phyloP scores from a whole-genome alignment of 805 yeast genomes.

The Ogataea pini region DNA sequence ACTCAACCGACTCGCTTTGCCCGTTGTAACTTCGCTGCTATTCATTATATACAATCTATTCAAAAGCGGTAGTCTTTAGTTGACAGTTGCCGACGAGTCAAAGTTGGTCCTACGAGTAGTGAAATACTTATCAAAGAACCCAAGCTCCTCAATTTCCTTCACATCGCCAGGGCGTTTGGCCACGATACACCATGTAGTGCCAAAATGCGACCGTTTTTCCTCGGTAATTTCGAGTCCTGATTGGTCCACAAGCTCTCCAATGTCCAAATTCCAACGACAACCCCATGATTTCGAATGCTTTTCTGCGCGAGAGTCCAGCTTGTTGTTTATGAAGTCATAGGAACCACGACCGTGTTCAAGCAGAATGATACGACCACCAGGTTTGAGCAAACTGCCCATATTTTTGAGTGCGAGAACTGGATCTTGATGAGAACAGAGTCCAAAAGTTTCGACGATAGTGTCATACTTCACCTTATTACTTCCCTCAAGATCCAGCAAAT shows the following conservation, averaged over 20 bases:
- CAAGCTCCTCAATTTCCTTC: constrained; percentile 46
- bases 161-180: constrained; percentile 75
- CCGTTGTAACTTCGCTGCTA: too few relatives aligned
- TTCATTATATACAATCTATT: too few relatives aligned
- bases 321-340: constrained; percentile 73
- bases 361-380: constrained; percentile 85
- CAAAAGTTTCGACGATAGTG: constrained; percentile 91
- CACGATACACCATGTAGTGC: constrained; percentile 86
- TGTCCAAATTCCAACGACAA: constrained; percentile 95
- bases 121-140: constrained; percentile 52
- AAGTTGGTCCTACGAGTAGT: constrained; percentile 34
- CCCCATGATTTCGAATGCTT: constrained; percentile 91
- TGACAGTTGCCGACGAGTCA: constrained; percentile 21
- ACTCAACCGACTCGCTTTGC: too few relatives aligned
- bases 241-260: constrained; percentile 80
- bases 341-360: constrained; percentile 92
- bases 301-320: constrained; percentile 80
- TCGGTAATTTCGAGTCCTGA: constrained; percentile 82
- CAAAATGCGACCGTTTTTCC: constrained; percentile 81
- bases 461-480: constrained; percentile 63
- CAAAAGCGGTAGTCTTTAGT: not conserved
- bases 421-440: constrained; percentile 92
- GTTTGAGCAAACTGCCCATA: constrained; percentile 71
- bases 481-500: constrained; percentile 53
- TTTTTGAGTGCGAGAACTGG: constrained; percentile 81